These are phyloP conservation scores for Perilla frutescens DNA, from an alignment of 257 asterid species.

Conservation along the genomic window DNA sequence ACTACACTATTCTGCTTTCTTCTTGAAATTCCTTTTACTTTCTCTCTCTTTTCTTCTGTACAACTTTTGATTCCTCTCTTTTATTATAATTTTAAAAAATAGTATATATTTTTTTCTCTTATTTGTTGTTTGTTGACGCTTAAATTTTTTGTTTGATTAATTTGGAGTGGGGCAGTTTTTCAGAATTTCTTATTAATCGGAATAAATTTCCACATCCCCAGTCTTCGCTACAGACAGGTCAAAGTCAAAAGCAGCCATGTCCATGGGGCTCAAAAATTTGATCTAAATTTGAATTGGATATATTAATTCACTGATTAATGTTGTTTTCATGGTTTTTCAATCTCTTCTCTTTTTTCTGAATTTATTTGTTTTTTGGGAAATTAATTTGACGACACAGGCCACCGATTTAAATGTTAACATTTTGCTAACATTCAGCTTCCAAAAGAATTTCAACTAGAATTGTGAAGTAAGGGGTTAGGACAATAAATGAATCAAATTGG, in stretches of 20 bases:
- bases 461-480: no score
- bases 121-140: slow-evolving; percentile 31
- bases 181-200: slow-evolving; percentile 14
- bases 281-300: slow-evolving; percentile 20
- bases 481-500: no score
- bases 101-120: neutral
- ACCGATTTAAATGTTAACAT: no score
- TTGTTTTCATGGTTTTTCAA: neutral
- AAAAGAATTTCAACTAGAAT: no score
- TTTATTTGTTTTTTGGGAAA: no score
- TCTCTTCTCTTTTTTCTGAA: no score
- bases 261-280: neutral
- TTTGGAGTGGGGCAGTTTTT: slow-evolving; percentile 17
- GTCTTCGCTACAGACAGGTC: slow-evolving; percentile 38
- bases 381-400: no score
- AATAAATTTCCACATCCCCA: slow-evolving; percentile 29
- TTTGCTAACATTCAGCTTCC: no score
- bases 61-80: slow-evolving; percentile 26
- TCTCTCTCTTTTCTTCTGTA: neutral
- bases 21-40: slow-evolving; percentile 36
- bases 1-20: slow-evolving; percentile 33
- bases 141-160: neutral
- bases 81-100: slow-evolving; percentile 4
- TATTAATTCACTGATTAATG: neutral
- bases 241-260: slow-evolving; percentile 39